Evolutionary conservation across 2,329 filamentous ascomycete species (phyloP).

Genomic region (Fonsecaea multimorphosa): DNA sequence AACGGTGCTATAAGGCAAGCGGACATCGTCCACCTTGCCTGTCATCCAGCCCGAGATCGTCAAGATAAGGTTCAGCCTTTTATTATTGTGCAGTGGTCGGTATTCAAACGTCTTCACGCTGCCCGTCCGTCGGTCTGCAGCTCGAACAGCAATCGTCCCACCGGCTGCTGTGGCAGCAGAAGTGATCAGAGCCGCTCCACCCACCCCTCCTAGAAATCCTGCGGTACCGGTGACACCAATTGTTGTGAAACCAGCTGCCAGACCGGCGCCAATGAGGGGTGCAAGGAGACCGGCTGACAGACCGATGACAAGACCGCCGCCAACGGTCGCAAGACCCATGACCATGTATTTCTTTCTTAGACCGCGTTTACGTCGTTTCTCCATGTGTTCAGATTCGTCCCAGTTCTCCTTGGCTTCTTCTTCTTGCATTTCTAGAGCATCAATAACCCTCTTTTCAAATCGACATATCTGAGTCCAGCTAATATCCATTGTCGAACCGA

Average conservation of each 20-base stretch:
- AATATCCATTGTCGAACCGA: constrained; percentile 80
- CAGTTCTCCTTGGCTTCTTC: constrained; percentile 93
- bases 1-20: constrained; percentile 92
- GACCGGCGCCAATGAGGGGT: constrained; percentile 89
- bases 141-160: constrained; percentile 81
- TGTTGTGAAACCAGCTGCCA: constrained; percentile 92
- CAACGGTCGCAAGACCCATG: constrained; percentile 96
- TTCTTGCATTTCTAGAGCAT: constrained; percentile 97
- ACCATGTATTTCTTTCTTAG: constrained; percentile 85
- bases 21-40: constrained; percentile 94
- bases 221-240: constrained; percentile 90
- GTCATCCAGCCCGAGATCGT: constrained; percentile 99
- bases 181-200: constrained; percentile 92
- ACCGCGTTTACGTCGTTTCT: constrained; percentile 78
- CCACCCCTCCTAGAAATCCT: constrained; percentile 87
- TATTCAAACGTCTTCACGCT: constrained; percentile 97
- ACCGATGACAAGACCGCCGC: constrained; percentile 92
- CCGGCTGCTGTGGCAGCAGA: constrained; percentile 86
- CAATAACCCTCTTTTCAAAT: constrained; percentile 96
- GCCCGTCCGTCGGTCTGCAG: constrained; percentile 85
- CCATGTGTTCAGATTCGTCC: constrained; percentile 96
- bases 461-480: constrained; percentile 92
- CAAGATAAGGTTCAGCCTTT: constrained; percentile 91
- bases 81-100: constrained; percentile 95
- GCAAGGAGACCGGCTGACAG: constrained; percentile 90